Base-by-base conservation (phyloP, 169 alveolate genomes). In the Plasmodium gonderi region DNA sequence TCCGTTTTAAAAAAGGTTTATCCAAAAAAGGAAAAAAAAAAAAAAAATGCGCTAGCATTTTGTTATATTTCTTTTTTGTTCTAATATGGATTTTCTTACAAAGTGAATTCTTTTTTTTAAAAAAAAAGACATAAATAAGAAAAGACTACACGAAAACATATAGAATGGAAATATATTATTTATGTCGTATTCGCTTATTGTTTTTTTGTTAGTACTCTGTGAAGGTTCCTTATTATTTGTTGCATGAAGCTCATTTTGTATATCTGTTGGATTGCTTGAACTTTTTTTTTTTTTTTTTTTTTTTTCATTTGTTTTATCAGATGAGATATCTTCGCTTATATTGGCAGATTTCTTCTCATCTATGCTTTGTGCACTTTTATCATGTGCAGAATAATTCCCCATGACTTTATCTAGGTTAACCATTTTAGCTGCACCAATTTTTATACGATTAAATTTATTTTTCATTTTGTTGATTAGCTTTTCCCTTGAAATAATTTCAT, bases 131-230 rank as follows among this genome's bases (percentile, higher is more conserved):
- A 79, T 72, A 77, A 64, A 44, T 47, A 90, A 69, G 72, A 90
- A 90, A 67, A 90, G 49, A 47, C 94, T 90, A 79, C 94, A 64
- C n/a, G 94, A 90, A 60, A 90, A 79, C 90, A 90, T 90, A 65
- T 90, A 90, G 31, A 78, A 20, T n/a, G 94, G 94, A 69, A 90
- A 90, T 45, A 77, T 33, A 65, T 68, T 90, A 90, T 90, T 90
- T 23, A 90, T 90, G 23, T 90, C 94, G 29, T 90, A 90, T 1
- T 87, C 45, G 51, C 38, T 77, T 38, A 90, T 77, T 40, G 26
- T 77, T 44, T 78, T 77, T 78, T 67, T 77, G n/a, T 67, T 77
- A 14, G 68, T 38, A 38, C 44, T 20, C 17, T 76, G 29, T 38
- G 74, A 76, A 64, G 60, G 65, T 26, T 36, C 14, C n/a, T n/a